Evolutionary conservation across 306 rosid genomes (phyloP).

Genomic region (Carpinus viminea): DNA sequence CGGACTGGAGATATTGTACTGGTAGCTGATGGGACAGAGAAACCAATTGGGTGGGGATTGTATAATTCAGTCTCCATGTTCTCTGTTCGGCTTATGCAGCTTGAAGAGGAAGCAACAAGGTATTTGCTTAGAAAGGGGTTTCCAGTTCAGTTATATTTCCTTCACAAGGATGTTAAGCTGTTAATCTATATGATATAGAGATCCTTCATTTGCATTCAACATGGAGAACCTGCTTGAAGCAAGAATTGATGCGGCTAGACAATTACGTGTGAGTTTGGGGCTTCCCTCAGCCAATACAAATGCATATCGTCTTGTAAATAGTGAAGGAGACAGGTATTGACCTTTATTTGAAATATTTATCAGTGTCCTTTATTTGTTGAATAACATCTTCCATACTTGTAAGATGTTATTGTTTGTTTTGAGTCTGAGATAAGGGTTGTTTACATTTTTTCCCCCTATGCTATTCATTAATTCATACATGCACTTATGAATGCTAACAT

Average conservation of each 20-base stretch:
- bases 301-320: slow-evolving; percentile 79
- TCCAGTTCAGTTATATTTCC: slow-evolving; percentile 8
- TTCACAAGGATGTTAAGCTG: slow-evolving; percentile 23
- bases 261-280: slow-evolving; percentile 67
- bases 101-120: slow-evolving; percentile 83
- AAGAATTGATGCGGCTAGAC: slow-evolving; percentile 63
- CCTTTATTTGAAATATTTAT: slow-evolving; percentile 11
- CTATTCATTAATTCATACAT: neutral
- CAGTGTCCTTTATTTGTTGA: neutral
- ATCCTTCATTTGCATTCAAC: slow-evolving; percentile 58
- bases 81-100: slow-evolving; percentile 89
- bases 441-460: neutral
- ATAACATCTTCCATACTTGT: neutral
- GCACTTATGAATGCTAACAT: slow-evolving; percentile 7
- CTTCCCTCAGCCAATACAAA: slow-evolving; percentile 79
- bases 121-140: slow-evolving; percentile 19
- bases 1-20: slow-evolving; percentile 81
- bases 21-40: slow-evolving; percentile 86
- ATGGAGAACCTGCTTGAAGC: slow-evolving; percentile 76
- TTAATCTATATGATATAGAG: slow-evolving; percentile 43
- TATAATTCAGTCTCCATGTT: slow-evolving; percentile 92
- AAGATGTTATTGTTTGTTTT: slow-evolving; percentile 10
- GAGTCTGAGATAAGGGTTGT: neutral
- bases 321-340: slow-evolving; percentile 90
- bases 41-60: slow-evolving; percentile 90